Percentiles rank a stretch among this genome's conserved stretches.
Conservation (phyloP, 2,329 filamentous ascomycete genomes). For the Metarhizium sp. region DNA sequence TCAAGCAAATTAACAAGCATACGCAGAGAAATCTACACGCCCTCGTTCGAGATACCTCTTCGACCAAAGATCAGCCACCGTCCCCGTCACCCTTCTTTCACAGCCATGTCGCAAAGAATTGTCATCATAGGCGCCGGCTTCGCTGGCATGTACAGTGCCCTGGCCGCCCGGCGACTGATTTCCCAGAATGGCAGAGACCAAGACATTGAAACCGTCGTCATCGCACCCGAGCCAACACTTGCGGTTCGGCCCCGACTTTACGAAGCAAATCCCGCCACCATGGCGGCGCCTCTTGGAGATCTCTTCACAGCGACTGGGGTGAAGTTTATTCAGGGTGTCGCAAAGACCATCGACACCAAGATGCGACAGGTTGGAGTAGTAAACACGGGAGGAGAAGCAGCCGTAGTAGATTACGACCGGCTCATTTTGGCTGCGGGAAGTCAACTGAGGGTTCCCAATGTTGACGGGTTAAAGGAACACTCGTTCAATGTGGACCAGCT, state of each 20-base stretch:
- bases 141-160: conserved; percentile 26
- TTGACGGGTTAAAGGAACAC: no score
- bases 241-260: no score
- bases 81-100: not conserved
- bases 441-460: no score
- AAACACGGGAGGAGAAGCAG: no score
- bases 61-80: no score
- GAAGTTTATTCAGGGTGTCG: conserved; percentile 10
- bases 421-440: no score
- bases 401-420: no score
- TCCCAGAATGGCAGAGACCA: conserved; percentile 10
- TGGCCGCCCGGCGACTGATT: conserved; percentile 16
- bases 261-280: conserved; percentile 1
- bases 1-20: no score
- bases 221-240: no score
- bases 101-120: conserved; percentile 1
- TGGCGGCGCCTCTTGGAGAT: conserved; percentile 12
- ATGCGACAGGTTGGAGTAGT: no score
- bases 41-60: not conserved
- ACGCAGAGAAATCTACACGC: not conserved
- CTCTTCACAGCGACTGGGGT: conserved; percentile 20
- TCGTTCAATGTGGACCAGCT: no score
- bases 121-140: conserved; percentile 24
- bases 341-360: not conserved
- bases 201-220: no score